phyloP scores from a whole-genome alignment of 2,329 filamentous ascomycete species.

The Botryotinia globosa region DNA sequence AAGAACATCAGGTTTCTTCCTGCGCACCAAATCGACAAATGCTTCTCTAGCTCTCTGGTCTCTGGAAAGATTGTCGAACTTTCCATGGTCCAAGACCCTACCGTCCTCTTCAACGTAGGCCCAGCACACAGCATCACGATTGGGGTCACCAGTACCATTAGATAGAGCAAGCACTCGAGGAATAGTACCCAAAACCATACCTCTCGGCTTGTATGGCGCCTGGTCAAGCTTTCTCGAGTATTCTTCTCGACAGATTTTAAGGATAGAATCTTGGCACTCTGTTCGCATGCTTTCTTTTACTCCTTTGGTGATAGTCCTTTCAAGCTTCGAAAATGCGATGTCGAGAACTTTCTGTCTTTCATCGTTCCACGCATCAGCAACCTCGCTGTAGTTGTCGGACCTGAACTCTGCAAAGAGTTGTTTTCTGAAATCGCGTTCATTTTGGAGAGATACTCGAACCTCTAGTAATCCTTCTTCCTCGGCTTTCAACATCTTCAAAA shows the following conservation, averaged over 20 bases:
- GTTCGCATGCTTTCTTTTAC: slow-evolving; percentile 93
- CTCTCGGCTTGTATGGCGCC: slow-evolving; percentile 92
- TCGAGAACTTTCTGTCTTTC: slow-evolving; percentile 84
- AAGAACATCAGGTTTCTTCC: slow-evolving; percentile 83
- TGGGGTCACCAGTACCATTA: slow-evolving; percentile 72
- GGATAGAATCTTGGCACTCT: slow-evolving; percentile 88
- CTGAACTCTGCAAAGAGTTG: slow-evolving; percentile 80
- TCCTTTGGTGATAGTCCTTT: slow-evolving; percentile 80
- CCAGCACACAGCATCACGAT: slow-evolving; percentile 81
- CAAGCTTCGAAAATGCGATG: slow-evolving; percentile 74
- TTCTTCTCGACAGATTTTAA: slow-evolving; percentile 83
- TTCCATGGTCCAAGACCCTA: slow-evolving; percentile 82
- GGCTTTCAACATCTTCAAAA: slow-evolving; percentile 94
- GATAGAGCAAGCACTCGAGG: slow-evolving; percentile 85
- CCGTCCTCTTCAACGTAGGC: slow-evolving; percentile 93
- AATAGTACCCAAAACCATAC: slow-evolving; percentile 82
- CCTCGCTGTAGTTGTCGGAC: slow-evolving; percentile 92
- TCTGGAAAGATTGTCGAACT: slow-evolving; percentile 73
- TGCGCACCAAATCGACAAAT: slow-evolving; percentile 75
- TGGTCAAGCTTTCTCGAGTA: slow-evolving; percentile 91
- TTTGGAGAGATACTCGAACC: slow-evolving; percentile 74
- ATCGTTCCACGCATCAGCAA: slow-evolving; percentile 92
- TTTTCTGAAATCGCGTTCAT: slow-evolving; percentile 71
- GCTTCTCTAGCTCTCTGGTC: slow-evolving; percentile 65
- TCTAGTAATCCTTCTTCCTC: slow-evolving; percentile 92